phyloP scores from a whole-genome alignment of 1,284 basidiomycete species.

The Cystobasidium sp. region DNA sequence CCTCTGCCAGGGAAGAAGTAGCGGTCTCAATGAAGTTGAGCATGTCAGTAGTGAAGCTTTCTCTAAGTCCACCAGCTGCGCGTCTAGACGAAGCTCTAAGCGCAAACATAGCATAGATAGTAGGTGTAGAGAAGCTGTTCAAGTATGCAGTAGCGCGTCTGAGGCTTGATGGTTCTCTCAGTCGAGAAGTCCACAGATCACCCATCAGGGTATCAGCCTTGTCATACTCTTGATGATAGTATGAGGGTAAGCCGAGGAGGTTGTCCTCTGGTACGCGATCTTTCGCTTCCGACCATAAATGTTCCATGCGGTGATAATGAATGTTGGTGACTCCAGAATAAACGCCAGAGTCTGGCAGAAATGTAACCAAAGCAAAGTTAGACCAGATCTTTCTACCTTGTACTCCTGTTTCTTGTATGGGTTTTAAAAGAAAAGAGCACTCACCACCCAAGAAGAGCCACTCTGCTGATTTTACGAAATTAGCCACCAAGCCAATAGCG shows the following conservation, averaged over 20 bases:
- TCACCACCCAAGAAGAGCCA: slow-evolving; percentile 39
- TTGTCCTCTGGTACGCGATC: slow-evolving; percentile 7
- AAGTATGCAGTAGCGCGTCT: slow-evolving; percentile 25
- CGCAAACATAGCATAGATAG: slow-evolving; percentile 39
- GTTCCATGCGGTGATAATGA: slow-evolving; percentile 36
- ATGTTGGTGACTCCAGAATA: slow-evolving; percentile 23
- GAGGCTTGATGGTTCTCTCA: slow-evolving; percentile 27
- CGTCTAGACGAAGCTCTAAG: slow-evolving; percentile 21
- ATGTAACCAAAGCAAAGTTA: background rate
- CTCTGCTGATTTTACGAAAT: slow-evolving; percentile 30
- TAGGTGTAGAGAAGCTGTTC: slow-evolving; percentile 20
- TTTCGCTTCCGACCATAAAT: slow-evolving; percentile 10
- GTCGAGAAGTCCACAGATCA: slow-evolving; percentile 24
- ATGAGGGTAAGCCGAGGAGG: slow-evolving; percentile 24
- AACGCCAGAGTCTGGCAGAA: slow-evolving; percentile 21
- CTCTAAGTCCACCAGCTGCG: background rate
- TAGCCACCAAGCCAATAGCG: slow-evolving; percentile 32
- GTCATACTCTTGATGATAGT: slow-evolving; percentile 19
- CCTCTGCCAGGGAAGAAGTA: slow-evolving; percentile 19
- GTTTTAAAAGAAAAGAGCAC: too few species aligned
- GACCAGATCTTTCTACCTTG: too few species aligned
- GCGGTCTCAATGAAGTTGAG: slow-evolving; percentile 33
- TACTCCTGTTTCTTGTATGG: too few species aligned
- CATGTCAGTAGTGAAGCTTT: slow-evolving; percentile 21
- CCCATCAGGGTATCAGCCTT: slow-evolving; percentile 31